phyloP scores from a whole-genome alignment of 345 rosid species.

The Boechera divaricarpa region DNA sequence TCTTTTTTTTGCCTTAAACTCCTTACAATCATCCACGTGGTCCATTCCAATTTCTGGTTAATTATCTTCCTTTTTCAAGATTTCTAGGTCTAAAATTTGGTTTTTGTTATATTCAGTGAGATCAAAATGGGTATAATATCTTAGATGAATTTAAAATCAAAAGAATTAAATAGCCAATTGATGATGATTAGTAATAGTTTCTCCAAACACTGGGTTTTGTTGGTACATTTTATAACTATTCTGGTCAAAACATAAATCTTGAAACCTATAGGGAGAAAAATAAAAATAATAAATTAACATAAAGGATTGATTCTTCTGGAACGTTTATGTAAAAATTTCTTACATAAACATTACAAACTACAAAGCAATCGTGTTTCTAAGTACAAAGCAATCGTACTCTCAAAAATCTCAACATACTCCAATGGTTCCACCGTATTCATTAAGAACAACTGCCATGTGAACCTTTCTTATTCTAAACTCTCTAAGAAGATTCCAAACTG shows the following conservation, averaged over 20 bases:
- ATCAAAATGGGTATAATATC: neutral
- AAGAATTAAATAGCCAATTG: neutral
- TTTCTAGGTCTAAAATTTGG: neutral
- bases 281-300: neutral
- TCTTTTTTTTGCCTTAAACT: neutral
- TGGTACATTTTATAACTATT: neutral
- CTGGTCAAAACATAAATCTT: neutral
- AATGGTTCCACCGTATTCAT: too few relatives aligned
- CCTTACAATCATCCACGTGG: too few relatives aligned
- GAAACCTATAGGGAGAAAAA: neutral
- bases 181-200: constrained; percentile 6
- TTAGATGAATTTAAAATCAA: neutral
- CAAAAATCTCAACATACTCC: too few relatives aligned
- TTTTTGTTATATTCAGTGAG: neutral
- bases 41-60: neutral
- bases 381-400: too few relatives aligned
- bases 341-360: neutral
- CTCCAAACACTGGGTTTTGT: neutral
- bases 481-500: too few relatives aligned
- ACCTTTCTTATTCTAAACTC: too few relatives aligned
- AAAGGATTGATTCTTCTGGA: constrained; percentile 2
- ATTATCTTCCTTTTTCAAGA: neutral
- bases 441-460: too few relatives aligned
- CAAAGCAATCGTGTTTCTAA: neutral
- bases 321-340: neutral